Evolutionary conservation across 352 stramenopile genomes (phyloP).

Genomic region (Phytophthora rubi): DNA sequence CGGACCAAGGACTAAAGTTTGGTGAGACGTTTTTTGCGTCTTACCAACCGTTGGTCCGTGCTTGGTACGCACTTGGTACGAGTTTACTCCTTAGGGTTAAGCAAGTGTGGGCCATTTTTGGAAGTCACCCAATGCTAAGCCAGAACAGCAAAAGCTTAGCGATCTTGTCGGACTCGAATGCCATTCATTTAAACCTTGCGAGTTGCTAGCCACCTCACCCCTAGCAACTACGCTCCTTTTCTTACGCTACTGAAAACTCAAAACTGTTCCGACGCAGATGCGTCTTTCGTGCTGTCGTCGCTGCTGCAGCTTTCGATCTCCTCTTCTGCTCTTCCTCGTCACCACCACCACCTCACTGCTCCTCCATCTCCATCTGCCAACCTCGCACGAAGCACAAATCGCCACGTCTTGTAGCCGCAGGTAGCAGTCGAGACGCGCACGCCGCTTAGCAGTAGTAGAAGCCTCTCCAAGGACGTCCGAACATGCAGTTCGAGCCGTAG

Average conservation of each 20-base stretch:
- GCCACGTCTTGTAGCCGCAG: conserved; percentile 21
- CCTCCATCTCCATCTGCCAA: conserved; percentile 5
- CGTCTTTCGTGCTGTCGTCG: conserved; percentile 1
- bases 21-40: not conserved
- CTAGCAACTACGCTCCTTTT: conserved; percentile 5
- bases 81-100: too few relatives aligned
- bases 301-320: conserved; percentile 1
- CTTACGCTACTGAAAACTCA: conserved; percentile 33
- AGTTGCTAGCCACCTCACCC: conserved; percentile 5
- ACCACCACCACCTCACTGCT: not conserved
- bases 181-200: not conserved
- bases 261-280: conserved; percentile 11
- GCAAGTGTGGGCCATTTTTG: too few relatives aligned
- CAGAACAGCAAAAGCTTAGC: not conserved
- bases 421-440: conserved; percentile 16
- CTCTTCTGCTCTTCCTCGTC: not conserved
- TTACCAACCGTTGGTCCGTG: not conserved
- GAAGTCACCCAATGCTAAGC: not conserved
- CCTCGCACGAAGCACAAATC: conserved; percentile 22
- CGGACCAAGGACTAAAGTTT: conserved; percentile 1
- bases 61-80: too few relatives aligned
- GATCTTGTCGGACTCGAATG: not conserved
- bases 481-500: conserved; percentile 40
- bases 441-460: conserved; percentile 48
- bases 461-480: conserved; percentile 34